phyloP scores from a whole-genome alignment of 2,329 filamentous ascomycete species.

The Penicillium oxalicum region DNA sequence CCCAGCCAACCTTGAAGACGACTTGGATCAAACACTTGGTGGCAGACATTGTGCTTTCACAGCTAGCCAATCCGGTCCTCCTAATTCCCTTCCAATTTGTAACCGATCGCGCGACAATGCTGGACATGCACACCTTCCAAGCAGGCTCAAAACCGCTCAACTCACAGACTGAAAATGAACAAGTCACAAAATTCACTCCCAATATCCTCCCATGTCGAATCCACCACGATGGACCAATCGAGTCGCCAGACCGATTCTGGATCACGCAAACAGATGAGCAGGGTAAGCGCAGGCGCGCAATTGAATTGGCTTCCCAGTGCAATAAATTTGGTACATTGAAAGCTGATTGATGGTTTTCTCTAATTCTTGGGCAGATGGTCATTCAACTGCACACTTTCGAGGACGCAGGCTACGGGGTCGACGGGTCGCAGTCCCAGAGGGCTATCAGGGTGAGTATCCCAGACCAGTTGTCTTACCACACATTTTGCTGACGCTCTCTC shows the following conservation, averaged over 20 bases:
- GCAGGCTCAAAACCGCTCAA: slow-evolving; percentile 19
- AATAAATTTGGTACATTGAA: not conserved
- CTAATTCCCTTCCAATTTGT: too few relatives aligned
- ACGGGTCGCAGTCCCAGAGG: slow-evolving; percentile 59
- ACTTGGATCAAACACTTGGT: too few relatives aligned
- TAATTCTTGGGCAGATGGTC: slow-evolving; percentile 18
- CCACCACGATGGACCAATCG: slow-evolving; percentile 68
- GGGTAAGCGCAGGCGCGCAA: slow-evolving; percentile 23
- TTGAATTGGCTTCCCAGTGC: not conserved
- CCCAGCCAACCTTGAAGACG: not conserved
- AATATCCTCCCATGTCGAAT: slow-evolving; percentile 77
- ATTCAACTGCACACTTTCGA: slow-evolving; percentile 62
- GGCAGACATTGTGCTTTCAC: too few relatives aligned
- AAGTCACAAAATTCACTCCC: slow-evolving; percentile 45
- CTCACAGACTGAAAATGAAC: slow-evolving; percentile 13
- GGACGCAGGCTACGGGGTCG: slow-evolving; percentile 72
- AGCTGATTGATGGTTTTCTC: not conserved
- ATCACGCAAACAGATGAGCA: slow-evolving; percentile 48
- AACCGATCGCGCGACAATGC: slow-evolving; percentile 9
- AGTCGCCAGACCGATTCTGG: slow-evolving; percentile 64
- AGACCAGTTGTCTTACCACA: too few relatives aligned
- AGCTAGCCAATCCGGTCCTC: too few relatives aligned
- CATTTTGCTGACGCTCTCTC: not conserved
- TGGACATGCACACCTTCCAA: slow-evolving; percentile 35
- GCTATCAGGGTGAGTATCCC: slow-evolving; percentile 52